Percentiles rank a stretch among this genome's conserved stretches.
These are phyloP conservation scores for Elaeis oleifera DNA, from an alignment of 202 grass and related monocot species.

Conservation along the genomic window DNA sequence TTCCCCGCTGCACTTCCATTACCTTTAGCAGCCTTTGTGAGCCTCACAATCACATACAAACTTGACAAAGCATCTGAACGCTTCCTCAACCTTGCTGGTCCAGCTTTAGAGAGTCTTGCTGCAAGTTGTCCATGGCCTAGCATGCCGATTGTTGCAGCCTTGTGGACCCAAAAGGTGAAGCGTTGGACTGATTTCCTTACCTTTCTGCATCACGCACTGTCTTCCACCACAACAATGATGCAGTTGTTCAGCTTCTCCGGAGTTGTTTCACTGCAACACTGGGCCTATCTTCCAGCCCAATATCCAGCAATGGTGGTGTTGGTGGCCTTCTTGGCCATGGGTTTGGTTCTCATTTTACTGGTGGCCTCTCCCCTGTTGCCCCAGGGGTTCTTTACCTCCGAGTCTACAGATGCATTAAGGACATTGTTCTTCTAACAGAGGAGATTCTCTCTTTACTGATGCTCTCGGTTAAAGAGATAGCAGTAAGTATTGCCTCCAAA, in stretches of 20 bases:
- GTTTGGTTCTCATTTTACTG: slow-evolving; percentile 76
- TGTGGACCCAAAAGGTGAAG: slow-evolving; percentile 97
- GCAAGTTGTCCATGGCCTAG: slow-evolving; percentile 98
- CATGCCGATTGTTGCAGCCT: slow-evolving; percentile 83
- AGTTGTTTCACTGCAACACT: slow-evolving; percentile 74
- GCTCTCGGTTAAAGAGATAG: slow-evolving; percentile 77
- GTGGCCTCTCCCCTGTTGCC: slow-evolving; percentile 78
- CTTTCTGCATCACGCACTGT: slow-evolving; percentile 94
- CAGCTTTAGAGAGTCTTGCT: slow-evolving; percentile 85
- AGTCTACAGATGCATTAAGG: slow-evolving; percentile 85
- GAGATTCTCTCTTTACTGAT: slow-evolving; percentile 65
- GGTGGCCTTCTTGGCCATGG: slow-evolving; percentile 87
- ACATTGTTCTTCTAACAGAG: slow-evolving; percentile 75
- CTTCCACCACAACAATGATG: slow-evolving; percentile 89
- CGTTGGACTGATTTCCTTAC: slow-evolving; percentile 84
- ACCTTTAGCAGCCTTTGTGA: slow-evolving; percentile 86
- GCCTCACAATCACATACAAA: slow-evolving; percentile 95
- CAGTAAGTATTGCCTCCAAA: slow-evolving; percentile 38
- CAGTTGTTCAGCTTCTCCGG: slow-evolving; percentile 73
- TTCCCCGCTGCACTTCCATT: slow-evolving; percentile 73
- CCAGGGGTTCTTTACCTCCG: slow-evolving; percentile 92
- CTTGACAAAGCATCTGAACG: slow-evolving; percentile 90
- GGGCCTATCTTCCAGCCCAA: slow-evolving; percentile 49
- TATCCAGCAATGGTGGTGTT: slow-evolving; percentile 54
- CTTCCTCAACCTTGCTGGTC: slow-evolving; percentile 95